These are phyloP conservation scores for Pseudopithomyces maydicus DNA, from an alignment of 2,329 filamentous ascomycete genomes.

Conservation along the genomic window DNA sequence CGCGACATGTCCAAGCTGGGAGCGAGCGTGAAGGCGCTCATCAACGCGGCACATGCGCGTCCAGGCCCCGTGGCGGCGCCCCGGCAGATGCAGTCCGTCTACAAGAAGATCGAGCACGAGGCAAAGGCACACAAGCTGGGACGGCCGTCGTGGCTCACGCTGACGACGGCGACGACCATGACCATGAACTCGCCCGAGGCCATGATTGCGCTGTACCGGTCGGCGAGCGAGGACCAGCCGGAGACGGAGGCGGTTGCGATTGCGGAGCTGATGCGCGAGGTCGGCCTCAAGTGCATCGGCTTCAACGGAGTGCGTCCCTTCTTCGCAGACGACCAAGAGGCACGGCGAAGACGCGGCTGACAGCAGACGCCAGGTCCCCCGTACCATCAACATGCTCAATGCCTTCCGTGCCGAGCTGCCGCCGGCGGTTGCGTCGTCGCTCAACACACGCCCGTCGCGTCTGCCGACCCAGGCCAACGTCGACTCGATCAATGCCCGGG, in stretches of 20 bases:
- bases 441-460: slow-evolving; percentile 65
- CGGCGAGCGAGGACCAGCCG: slow-evolving; percentile 30
- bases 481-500: slow-evolving; percentile 60
- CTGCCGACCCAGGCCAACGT: slow-evolving; percentile 55
- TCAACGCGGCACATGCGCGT: slow-evolving; percentile 41
- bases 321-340: background rate
- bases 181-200: slow-evolving; percentile 86
- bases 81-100: slow-evolving; percentile 35
- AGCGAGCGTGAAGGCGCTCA: slow-evolving; percentile 40
- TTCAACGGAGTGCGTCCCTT: slow-evolving; percentile 66
- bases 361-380: slow-evolving; percentile 62
- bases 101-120: slow-evolving; percentile 38
- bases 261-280: slow-evolving; percentile 75
- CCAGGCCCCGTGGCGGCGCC: slow-evolving; percentile 42
- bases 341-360: background rate
- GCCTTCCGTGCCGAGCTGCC: slow-evolving; percentile 71
- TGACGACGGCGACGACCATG: slow-evolving; percentile 73
- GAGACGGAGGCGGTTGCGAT: slow-evolving; percentile 51
- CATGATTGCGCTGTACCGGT: slow-evolving; percentile 65
- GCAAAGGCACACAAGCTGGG: slow-evolving; percentile 35
- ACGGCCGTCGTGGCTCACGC: slow-evolving; percentile 43
- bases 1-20: slow-evolving; percentile 43
- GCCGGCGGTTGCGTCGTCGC: slow-evolving; percentile 54
- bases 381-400: slow-evolving; percentile 81
- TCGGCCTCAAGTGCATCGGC: slow-evolving; percentile 77